Evolutionary conservation across 2,329 filamentous ascomycete species (phyloP).

Genomic region (Penicillium nordicum): DNA sequence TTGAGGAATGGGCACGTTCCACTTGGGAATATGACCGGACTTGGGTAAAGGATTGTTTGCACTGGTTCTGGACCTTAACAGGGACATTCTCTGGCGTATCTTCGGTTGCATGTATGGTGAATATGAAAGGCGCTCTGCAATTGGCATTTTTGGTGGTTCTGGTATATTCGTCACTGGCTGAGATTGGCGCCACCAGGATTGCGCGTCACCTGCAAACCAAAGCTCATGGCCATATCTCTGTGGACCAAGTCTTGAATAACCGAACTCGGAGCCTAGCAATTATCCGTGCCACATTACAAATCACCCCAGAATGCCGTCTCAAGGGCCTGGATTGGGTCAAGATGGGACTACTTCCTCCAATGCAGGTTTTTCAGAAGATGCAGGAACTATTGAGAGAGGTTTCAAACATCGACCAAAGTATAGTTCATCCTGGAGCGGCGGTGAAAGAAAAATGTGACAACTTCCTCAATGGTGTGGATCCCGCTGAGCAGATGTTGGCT

Average conservation of each 20-base stretch:
- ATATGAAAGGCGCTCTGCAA: constrained; percentile 32
- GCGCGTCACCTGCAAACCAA: background rate
- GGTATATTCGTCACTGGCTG: constrained; percentile 11
- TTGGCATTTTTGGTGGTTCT: constrained; percentile 29
- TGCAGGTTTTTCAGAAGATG: background rate
- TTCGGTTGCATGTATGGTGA: constrained; percentile 36
- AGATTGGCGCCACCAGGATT: background rate
- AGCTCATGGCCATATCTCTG: background rate
- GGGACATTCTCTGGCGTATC: constrained; percentile 27
- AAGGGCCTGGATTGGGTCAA: background rate
- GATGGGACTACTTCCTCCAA: background rate
- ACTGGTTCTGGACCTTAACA: constrained; percentile 30
- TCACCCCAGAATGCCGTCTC: background rate
- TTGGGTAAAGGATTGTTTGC: constrained; percentile 17
- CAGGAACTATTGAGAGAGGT: background rate
- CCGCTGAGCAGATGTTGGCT: background rate
- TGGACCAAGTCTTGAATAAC: background rate
- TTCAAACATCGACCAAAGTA: background rate
- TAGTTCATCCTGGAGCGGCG: background rate
- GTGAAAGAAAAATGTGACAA: background rate
- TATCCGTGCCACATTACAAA: background rate
- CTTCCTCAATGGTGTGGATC: background rate
- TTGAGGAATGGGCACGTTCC: constrained; percentile 31
- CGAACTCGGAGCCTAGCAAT: background rate
- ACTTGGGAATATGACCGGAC: constrained; percentile 29